Evolutionary conservation across 2,329 filamentous ascomycete genomes (phyloP), one percentile per base, ranked within the genome.

Genomic region (Scedosporium dehoogii): DNA sequence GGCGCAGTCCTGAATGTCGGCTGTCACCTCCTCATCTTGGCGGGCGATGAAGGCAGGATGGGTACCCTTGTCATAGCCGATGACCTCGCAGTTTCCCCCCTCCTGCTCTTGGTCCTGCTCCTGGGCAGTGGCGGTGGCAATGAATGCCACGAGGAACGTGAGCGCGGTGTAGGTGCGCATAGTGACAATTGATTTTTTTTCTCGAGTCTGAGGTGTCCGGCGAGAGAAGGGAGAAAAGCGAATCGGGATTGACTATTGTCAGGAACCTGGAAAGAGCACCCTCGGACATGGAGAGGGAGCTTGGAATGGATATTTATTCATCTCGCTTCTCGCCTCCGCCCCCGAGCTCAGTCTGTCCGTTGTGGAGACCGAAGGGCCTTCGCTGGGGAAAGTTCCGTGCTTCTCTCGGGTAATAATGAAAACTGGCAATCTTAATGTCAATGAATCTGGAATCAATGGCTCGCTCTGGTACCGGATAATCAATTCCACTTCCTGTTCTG

Each of bases 41-140:
- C 63, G 60, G 5, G 63, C 57, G 53, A 64, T 69, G 53, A 64
- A 61, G 56, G 65, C 65, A 21, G 63, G 33, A 56, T 62, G 64
- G 62, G 62, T 60, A 61, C 55, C 58, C 51, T 41, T 42, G 60
- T 61, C 60, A 51, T 57, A 61, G 51, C 60, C 60, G 33, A 57
- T 27, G n/a, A 57, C 60, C 10, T 61, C 60, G 21, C 60, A 61
- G 27, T 9, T 41, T 25, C 33, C 7, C 18, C 18, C 18, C 10
- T 61, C 29, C 25, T 60, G 58, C 6, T 42, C 58, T 6, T 29
- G 14, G 27, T 18, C 29, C 10, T 18, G 12, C 6, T 29, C 16
- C 23, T 46, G 42, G 48, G 55, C 27, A 27, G 38, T 27, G 16
- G 16, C 33, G n/a, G 57, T 4, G 38, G 57, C 57, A 18, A 59